Conservation (phyloP, 371 early-diverging fungal species). For the Mucor mucedo region DNA sequence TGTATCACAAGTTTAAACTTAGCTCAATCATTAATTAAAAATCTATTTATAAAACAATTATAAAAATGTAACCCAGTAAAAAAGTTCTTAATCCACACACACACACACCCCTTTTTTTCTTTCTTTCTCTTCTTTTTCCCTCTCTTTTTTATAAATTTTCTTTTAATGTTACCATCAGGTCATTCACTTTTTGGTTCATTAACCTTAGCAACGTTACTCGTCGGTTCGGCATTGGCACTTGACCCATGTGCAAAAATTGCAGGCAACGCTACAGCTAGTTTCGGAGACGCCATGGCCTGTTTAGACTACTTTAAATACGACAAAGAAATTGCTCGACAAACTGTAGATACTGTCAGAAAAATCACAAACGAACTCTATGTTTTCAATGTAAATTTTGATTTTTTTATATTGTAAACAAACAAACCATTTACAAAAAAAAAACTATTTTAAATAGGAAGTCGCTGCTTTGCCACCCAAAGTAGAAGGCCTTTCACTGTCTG, state of each 20-base stretch:
- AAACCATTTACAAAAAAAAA: too few species aligned
- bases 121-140: background rate
- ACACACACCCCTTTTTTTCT: background rate
- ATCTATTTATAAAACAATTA: too few species aligned
- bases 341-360: slow-evolving; percentile 52
- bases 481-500: slow-evolving; percentile 45
- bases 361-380: slow-evolving; percentile 53
- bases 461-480: slow-evolving; percentile 49
- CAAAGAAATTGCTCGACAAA: slow-evolving; percentile 44
- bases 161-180: slow-evolving; percentile 14
- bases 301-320: slow-evolving; percentile 54
- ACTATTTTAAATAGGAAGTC: slow-evolving; percentile 40
- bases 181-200: slow-evolving; percentile 13
- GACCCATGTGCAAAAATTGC: slow-evolving; percentile 55
- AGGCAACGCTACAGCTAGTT: slow-evolving; percentile 47
- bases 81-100: background rate
- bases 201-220: background rate
- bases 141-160: background rate
- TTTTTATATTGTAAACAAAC: background rate
- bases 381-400: slow-evolving; percentile 46
- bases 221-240: slow-evolving; percentile 3
- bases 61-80: too few species aligned
- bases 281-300: slow-evolving; percentile 52
- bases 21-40: too few species aligned
- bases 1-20: slow-evolving; percentile 44